Conservation (phyloP, 1,284 basidiomycete species). For the Boletus mariae region DNA sequence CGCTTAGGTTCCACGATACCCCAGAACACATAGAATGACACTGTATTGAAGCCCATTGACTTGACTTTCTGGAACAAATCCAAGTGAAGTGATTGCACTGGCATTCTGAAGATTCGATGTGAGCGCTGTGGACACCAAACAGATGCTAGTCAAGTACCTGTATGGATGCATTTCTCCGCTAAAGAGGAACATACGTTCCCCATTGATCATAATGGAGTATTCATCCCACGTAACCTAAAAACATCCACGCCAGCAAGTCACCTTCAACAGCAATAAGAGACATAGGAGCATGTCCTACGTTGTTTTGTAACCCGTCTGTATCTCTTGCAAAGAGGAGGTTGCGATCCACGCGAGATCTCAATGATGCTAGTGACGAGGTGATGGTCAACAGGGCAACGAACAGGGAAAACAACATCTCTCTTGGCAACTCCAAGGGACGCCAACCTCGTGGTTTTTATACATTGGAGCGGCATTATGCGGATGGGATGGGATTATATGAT, state of each 20-base stretch:
- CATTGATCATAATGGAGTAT: slow-evolving; percentile 47
- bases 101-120: slow-evolving; percentile 30
- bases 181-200: slow-evolving; percentile 43
- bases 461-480: not conserved
- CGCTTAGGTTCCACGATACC: slow-evolving; percentile 42
- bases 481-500: not conserved
- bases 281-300: slow-evolving; percentile 5
- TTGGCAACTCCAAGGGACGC: not conserved
- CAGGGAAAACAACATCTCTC: slow-evolving; percentile 13
- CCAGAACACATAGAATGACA: slow-evolving; percentile 48
- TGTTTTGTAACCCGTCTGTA: slow-evolving; percentile 19
- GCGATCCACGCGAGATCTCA: slow-evolving; percentile 2
- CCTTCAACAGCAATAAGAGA: not conserved
- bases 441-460: slow-evolving; percentile 3
- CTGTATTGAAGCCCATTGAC: slow-evolving; percentile 44
- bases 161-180: slow-evolving; percentile 50
- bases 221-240: slow-evolving; percentile 43
- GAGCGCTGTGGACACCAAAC: not conserved
- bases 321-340: slow-evolving; percentile 18
- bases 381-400: slow-evolving; percentile 13
- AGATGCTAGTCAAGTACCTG: slow-evolving; percentile 23
- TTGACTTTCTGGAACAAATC: slow-evolving; percentile 47
- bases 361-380: slow-evolving; percentile 12
- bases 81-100: slow-evolving; percentile 40
- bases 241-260: not conserved